Conservation (phyloP, 2,329 filamentous ascomycete species). For the Cladosporium austrohemisphaericum region DNA sequence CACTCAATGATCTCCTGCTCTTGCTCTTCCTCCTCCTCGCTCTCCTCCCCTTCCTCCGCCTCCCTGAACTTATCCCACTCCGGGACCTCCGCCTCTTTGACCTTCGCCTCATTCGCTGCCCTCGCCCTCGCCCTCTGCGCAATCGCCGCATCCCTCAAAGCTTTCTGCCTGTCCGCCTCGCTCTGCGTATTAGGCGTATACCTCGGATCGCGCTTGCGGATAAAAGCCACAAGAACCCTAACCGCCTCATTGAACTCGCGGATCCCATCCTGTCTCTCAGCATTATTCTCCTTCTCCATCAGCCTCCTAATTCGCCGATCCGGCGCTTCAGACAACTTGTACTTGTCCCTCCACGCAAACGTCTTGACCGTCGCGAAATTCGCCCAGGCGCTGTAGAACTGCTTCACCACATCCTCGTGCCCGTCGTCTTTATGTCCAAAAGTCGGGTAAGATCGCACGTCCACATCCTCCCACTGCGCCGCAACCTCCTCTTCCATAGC, state of each 20-base stretch:
- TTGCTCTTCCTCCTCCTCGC: constrained; percentile 47
- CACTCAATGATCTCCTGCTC: constrained; percentile 57
- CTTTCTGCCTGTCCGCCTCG: constrained; percentile 75
- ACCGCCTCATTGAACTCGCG: constrained; percentile 93
- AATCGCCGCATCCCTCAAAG: constrained; percentile 70
- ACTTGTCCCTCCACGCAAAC: constrained; percentile 86
- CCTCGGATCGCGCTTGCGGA: constrained; percentile 85
- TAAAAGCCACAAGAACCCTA: constrained; percentile 77
- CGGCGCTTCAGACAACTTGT: constrained; percentile 77
- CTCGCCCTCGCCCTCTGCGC: constrained; percentile 81
- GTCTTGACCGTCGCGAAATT: constrained; percentile 79
- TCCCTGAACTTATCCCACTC: constrained; percentile 69
- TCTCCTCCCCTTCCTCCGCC: constrained; percentile 51
- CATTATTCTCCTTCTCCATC: constrained; percentile 95
- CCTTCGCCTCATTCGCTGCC: constrained; percentile 73
- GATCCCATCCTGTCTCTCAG: constrained; percentile 73
- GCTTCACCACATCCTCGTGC: constrained; percentile 71
- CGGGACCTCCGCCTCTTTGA: constrained; percentile 61
- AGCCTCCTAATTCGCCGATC: constrained; percentile 76
- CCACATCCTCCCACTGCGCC: constrained; percentile 62
- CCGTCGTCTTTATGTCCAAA: constrained; percentile 75
- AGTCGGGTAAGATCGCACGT: constrained; percentile 66
- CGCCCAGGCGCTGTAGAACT: constrained; percentile 78
- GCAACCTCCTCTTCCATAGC: constrained; percentile 75
- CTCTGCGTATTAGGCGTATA: constrained; percentile 73